Conservation (phyloP, 768 basidiomycete species). For the Termitomyces sp. region DNA sequence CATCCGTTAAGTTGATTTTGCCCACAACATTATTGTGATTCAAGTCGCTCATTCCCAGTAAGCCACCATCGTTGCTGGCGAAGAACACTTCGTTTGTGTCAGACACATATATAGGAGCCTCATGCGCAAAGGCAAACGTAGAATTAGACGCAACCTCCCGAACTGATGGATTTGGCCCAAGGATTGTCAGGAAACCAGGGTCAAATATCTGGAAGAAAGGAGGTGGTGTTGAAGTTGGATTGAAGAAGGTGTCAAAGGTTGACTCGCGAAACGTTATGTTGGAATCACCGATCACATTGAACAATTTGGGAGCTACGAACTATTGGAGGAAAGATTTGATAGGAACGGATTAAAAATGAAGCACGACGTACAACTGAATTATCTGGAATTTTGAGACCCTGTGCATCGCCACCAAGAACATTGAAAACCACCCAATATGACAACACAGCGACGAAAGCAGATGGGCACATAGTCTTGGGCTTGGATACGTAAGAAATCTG, state of each 20-base stretch:
- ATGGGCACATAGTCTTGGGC: background rate
- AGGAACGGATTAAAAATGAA: background rate
- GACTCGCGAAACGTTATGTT: slow-evolving; percentile 33
- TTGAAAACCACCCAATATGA: background rate
- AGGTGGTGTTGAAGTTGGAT: slow-evolving; percentile 51
- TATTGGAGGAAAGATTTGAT: slow-evolving; percentile 16
- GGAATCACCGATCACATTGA: slow-evolving; percentile 41
- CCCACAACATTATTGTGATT: slow-evolving; percentile 59
- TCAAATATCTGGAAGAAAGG: slow-evolving; percentile 56
- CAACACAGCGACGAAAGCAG: background rate
- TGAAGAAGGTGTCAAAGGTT: slow-evolving; percentile 40
- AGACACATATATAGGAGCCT: slow-evolving; percentile 65
- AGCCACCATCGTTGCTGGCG: slow-evolving; percentile 61
- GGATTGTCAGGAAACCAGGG: slow-evolving; percentile 46
- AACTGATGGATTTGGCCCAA: slow-evolving; percentile 54
- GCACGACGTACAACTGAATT: slow-evolving; percentile 25
- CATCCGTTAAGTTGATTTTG: slow-evolving; percentile 56
- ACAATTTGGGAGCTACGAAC: slow-evolving; percentile 45
- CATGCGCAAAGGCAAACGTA: slow-evolving; percentile 70
- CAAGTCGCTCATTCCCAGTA: slow-evolving; percentile 56
- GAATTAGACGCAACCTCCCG: slow-evolving; percentile 53
- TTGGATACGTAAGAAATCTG: background rate
- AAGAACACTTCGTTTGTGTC: slow-evolving; percentile 74
- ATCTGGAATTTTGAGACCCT: slow-evolving; percentile 15
- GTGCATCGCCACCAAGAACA: background rate